Evolutionary conservation across 2,329 filamentous ascomycete genomes (phyloP), one percentile per base, ranked within the genome.

Genomic region (Clarireedia homoeocarpa): DNA sequence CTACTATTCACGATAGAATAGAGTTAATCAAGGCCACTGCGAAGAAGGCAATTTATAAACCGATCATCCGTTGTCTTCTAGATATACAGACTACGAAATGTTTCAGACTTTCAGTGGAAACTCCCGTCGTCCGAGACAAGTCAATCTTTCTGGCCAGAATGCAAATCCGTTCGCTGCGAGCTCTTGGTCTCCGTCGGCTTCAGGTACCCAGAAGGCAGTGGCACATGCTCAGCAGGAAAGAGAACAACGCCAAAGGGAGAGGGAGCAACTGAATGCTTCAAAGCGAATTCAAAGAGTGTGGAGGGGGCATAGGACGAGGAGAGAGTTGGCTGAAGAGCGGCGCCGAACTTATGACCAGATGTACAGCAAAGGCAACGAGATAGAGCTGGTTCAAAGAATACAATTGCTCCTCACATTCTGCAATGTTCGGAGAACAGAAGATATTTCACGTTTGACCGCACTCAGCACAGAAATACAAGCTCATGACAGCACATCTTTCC

Each of bases 71-170:
- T 34, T 34, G 12, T 12, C 30, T 12, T 34, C 9, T 12, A 12
- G 9, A 34, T 34, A 34, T 12, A 34, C 30, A 34, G 30, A 10
- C 30, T 9, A 12, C 30, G 34, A 68, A 64, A 96, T 96, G 92
- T 95, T 94, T 74, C 85, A 88, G 59, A 91, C 88, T 53, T 99
- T 99, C 74, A 94, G 89, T 24, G 94, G 94, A 65, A 89, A 75
- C 72, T 89, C 90, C 65, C 85, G 89, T 67, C 88, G 89, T 63
- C 86, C 87, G 59, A 86, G 94, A 62, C 91, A 96, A 71, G 90
- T 97, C 69, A 96, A 97, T 73, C 85, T 99, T 59, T 94, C 90
- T 63, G 94, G 91, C 60, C 86, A 91, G 64, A 83, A 82, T 62
- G 77, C 77, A 51, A 95, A 96, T 67, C 89, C 91, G 3, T 95